Evolutionary conservation across 2,329 filamentous ascomycete species (phyloP).

Genomic region (Cryphonectria japonica): DNA sequence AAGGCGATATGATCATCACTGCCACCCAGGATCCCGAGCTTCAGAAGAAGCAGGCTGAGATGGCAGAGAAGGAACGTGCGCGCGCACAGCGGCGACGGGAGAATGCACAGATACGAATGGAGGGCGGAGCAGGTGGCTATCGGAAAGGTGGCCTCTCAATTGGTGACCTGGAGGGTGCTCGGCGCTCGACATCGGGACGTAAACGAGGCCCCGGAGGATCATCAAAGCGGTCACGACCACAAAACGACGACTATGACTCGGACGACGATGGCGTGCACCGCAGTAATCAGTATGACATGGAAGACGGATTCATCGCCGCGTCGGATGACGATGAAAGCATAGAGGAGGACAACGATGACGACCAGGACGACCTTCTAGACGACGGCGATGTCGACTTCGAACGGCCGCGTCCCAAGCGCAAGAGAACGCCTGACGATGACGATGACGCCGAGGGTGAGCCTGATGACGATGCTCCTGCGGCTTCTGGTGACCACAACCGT

Average conservation of each 20-base stretch:
- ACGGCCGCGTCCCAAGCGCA: slow-evolving; percentile 52
- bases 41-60: slow-evolving; percentile 72
- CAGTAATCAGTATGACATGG: slow-evolving; percentile 77
- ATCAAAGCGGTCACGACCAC: slow-evolving; percentile 44
- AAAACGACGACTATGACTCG: slow-evolving; percentile 71
- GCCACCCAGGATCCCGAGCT: slow-evolving; percentile 76
- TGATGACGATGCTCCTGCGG: slow-evolving; percentile 49
- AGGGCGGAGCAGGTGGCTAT: slow-evolving; percentile 57
- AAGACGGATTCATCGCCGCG: slow-evolving; percentile 78
- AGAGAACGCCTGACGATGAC: slow-evolving; percentile 54
- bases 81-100: slow-evolving; percentile 69
- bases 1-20: slow-evolving; percentile 68
- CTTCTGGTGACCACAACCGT: slow-evolving; percentile 43
- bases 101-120: slow-evolving; percentile 67
- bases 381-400: slow-evolving; percentile 65
- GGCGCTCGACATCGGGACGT: slow-evolving; percentile 53
- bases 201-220: slow-evolving; percentile 56
- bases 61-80: slow-evolving; percentile 73
- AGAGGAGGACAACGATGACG: slow-evolving; percentile 65
- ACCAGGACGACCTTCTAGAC: slow-evolving; percentile 61
- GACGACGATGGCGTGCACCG: slow-evolving; percentile 70
- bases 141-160: slow-evolving; percentile 61
- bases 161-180: slow-evolving; percentile 68
- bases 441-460: slow-evolving; percentile 57
- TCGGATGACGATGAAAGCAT: slow-evolving; percentile 68